A percentile compares a stretch with the other conserved stretches of the same genome.
These are phyloP conservation scores for Rhodosporidiobolus odoratus DNA, from an alignment of 768 basidiomycete species.

Conservation along the genomic window DNA sequence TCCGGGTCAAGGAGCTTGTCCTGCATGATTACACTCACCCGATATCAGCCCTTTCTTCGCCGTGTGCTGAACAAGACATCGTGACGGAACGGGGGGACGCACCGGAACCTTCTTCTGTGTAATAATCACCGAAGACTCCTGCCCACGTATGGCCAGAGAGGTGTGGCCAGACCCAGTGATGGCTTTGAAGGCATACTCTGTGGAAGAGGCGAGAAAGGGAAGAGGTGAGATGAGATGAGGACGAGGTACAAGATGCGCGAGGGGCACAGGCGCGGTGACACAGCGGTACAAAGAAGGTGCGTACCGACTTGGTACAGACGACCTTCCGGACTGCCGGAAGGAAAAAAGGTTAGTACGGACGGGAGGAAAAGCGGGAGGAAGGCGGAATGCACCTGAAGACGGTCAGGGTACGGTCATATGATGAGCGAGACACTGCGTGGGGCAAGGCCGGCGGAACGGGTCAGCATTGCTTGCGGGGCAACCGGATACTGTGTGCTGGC, in stretches of 20 bases:
- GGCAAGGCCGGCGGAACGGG: background rate
- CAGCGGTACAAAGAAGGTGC: conserved; percentile 40
- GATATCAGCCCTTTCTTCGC: background rate
- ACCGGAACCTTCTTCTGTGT: conserved; percentile 99
- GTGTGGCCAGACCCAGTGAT: conserved; percentile 96
- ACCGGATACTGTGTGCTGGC: background rate
- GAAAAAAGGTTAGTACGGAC: too few relatives aligned
- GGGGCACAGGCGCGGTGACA: background rate
- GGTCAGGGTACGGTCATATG: conserved; percentile 36
- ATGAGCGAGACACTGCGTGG: conserved; percentile 28
- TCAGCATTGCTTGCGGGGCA: background rate
- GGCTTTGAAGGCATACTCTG: conserved; percentile 99
- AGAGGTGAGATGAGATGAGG: background rate
- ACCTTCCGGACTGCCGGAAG: conserved; percentile 54
- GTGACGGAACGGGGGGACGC: conserved; percentile 45
- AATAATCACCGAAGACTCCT: conserved; percentile 90
- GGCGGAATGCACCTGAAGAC: conserved; percentile 75
- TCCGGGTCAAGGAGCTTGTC: conserved; percentile 94
- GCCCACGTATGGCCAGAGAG: conserved; percentile 82
- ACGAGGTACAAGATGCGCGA: background rate
- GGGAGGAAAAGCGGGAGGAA: conserved; percentile 57
- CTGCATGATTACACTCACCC: conserved; percentile 49
- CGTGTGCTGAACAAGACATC: background rate
- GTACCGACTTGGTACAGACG: conserved; percentile 96
- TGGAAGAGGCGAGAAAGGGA: background rate